Evolutionary conservation across 2,329 filamentous ascomycete genomes (phyloP), one percentile per base, ranked within the genome.

Genomic region (Coniochaeta hoffmannii): DNA sequence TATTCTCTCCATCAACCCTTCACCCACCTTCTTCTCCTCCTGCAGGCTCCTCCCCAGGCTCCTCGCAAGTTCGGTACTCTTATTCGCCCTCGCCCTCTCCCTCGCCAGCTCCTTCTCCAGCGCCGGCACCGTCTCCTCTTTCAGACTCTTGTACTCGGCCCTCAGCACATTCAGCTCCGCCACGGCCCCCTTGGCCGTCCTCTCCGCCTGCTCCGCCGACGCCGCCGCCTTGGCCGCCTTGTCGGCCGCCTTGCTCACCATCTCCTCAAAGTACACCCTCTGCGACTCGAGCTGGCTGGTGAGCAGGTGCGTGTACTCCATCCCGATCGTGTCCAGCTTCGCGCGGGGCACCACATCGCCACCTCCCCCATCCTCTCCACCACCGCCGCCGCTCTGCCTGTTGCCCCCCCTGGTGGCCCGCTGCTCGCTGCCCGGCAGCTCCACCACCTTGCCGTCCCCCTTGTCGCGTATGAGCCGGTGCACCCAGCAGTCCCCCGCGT

Each of bases 391-490:
- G 54, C 53, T 55, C 31, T 51, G 49, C 19, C 49, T 2, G n/a
- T 46, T 53, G n/a, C 53, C 26, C 15, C 51, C 35, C 35, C 38
- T 36, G 5, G 64, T 62, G 17, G n/a, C n/a, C 67, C 63, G 41
- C 65, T 64, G 49, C 63, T 62, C 59, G 26, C 60, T 75, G 57
- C 78, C 74, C 0, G 91, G 90, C n/a, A 97, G 78, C 69, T 97
- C 93, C 17, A 97, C 88, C 3, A 96, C 80, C 69, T 96, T 96
- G 24, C 90, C 90, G 68, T 96, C 91, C 10, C 90, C 87, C 73
- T 97, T 96, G 66, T 91, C 90, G 61, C 96, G 88, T 55, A 99
- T 96, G 53, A 97, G 83, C 10, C 94, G 87, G 71, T 99, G 94
- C 51, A 97, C 94, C 79, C 96, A 99, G 66, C 88, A 89, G 66